Conservation (phyloP, 352 stramenopile genomes). For the Hyaloperonospora arabidopsidis region DNA sequence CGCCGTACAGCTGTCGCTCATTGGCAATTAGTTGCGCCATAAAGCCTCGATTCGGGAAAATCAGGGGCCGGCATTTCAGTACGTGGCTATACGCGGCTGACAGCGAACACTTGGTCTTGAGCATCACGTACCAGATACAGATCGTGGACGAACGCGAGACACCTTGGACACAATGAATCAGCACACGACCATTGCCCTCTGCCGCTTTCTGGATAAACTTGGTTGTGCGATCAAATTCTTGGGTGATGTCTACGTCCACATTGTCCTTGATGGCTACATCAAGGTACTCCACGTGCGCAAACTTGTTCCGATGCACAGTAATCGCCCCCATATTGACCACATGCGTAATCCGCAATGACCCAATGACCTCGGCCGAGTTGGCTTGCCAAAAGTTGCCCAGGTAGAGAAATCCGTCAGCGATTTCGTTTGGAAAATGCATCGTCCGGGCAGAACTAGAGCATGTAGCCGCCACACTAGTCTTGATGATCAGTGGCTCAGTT, state of each 20-base stretch:
- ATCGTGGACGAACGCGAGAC: constrained; percentile 72
- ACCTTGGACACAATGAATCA: constrained; percentile 80
- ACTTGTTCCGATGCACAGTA: constrained; percentile 46
- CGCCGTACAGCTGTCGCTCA: constrained; percentile 61
- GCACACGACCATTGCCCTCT: constrained; percentile 33
- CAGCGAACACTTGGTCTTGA: constrained; percentile 57
- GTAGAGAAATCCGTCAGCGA: constrained; percentile 60
- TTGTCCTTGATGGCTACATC: constrained; percentile 58
- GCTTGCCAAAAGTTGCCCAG: constrained; percentile 80
- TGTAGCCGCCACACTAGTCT: neutral
- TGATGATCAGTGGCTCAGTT: neutral
- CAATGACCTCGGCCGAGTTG: constrained; percentile 46
- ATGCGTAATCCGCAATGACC: constrained; percentile 56
- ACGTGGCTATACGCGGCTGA: constrained; percentile 76
- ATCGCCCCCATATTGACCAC: constrained; percentile 68
- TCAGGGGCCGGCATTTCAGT: constrained; percentile 61
- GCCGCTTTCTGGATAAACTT: constrained; percentile 50
- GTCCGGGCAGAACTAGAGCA: constrained; percentile 7
- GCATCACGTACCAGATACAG: constrained; percentile 78
- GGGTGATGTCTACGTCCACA: constrained; percentile 49
- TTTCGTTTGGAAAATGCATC: constrained; percentile 69
- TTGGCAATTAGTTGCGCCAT: constrained; percentile 70
- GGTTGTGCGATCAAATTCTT: constrained; percentile 40
- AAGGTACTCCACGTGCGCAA: constrained; percentile 50
- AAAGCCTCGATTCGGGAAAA: constrained; percentile 76